Evolutionary conservation across 169 alveolate species (phyloP).

Genomic region (Babesia bovis): DNA sequence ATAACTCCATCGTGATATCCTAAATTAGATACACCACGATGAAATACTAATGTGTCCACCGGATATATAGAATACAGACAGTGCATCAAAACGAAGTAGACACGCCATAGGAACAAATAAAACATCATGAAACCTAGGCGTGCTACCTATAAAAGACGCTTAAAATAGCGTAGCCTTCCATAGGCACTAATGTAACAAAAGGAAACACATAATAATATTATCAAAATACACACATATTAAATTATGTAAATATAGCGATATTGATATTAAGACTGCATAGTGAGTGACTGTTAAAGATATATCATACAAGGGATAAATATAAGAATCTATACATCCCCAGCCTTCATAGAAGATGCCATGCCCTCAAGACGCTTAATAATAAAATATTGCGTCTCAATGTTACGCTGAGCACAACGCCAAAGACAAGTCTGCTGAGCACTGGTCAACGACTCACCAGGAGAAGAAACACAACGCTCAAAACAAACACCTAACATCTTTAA

Average conservation of each 20-base stretch:
- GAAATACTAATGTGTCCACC: background rate
- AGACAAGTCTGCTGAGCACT: slow-evolving; percentile 64
- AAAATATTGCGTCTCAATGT: slow-evolving; percentile 66
- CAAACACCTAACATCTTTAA: slow-evolving; percentile 64
- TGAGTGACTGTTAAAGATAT: background rate
- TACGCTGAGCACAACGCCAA: slow-evolving; percentile 69
- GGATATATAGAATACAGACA: background rate
- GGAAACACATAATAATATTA: background rate
- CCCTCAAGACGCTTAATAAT: slow-evolving; percentile 62
- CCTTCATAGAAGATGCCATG: slow-evolving; percentile 44
- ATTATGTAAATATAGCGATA: background rate
- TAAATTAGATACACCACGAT: background rate
- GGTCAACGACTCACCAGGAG: slow-evolving; percentile 66
- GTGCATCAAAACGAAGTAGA: background rate
- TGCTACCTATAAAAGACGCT: too few relatives aligned
- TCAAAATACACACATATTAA: background rate
- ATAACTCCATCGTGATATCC: background rate
- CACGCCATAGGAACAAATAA: background rate
- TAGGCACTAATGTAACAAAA: background rate
- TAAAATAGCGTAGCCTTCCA: slow-evolving; percentile 3
- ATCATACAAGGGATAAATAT: background rate
- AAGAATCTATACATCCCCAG: slow-evolving; percentile 1
- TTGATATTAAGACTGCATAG: background rate
- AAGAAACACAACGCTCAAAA: slow-evolving; percentile 62
- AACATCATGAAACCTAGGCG: too few relatives aligned